Evolutionary conservation across 495 filamentous ascomycete genomes (phyloP).

Genomic region (Saxophila tyrrhenica): DNA sequence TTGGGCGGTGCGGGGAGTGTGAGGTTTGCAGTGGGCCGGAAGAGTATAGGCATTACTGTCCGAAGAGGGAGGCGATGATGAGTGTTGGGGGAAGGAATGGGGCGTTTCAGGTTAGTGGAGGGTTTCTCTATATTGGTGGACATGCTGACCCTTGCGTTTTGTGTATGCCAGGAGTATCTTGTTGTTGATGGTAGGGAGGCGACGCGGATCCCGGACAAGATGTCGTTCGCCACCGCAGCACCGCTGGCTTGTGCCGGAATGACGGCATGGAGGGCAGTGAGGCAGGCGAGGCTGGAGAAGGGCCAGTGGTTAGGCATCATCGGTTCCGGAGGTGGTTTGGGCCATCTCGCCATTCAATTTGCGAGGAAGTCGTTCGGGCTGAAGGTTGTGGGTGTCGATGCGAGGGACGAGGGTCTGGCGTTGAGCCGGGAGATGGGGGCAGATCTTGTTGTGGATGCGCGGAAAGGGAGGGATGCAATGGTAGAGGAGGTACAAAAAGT

Average conservation of each 20-base stretch:
- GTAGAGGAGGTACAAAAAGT: constrained; percentile 35
- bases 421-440: constrained; percentile 36
- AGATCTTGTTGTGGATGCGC: constrained; percentile 42
- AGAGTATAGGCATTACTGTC: constrained; percentile 38
- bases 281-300: constrained; percentile 31
- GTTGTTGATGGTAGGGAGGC: constrained; percentile 36
- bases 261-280: constrained; percentile 41
- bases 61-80: constrained; percentile 23
- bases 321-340: constrained; percentile 47
- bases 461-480: constrained; percentile 34
- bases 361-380: constrained; percentile 40
- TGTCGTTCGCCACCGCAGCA: constrained; percentile 40
- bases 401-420: constrained; percentile 41
- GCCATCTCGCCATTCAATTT: constrained; percentile 46
- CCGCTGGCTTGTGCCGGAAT: constrained; percentile 48
- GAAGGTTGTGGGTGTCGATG: constrained; percentile 43
- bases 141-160: constrained; percentile 39
- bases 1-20: constrained; percentile 39
- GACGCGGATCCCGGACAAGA: constrained; percentile 35
- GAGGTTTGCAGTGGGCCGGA: constrained; percentile 37
- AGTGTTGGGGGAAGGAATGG: constrained; percentile 39
- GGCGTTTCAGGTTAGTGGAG: no score
- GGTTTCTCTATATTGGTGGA: constrained; percentile 33
- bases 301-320: constrained; percentile 43
- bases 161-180: constrained; percentile 43